phyloP scores from a whole-genome alignment of 1,139 yeast genomes.

The Williopsis jadinii region DNA sequence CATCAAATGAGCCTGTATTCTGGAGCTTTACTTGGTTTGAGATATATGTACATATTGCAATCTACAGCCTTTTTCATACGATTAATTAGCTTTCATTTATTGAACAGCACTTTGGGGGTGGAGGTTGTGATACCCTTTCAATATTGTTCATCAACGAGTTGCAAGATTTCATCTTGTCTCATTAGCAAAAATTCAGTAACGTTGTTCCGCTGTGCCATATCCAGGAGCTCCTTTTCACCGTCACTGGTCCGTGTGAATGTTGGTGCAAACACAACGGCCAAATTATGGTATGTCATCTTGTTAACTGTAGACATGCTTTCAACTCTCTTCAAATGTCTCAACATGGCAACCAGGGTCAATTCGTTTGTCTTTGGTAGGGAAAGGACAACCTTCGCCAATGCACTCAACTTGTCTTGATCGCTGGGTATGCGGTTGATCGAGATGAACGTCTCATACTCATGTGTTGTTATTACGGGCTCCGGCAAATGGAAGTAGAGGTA shows the following conservation, averaged over 20 bases:
- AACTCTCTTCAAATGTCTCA: constrained; percentile 59
- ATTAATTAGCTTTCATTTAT: neutral
- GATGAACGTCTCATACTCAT: constrained; percentile 61
- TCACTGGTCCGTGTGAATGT: constrained; percentile 76
- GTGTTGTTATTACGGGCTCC: constrained; percentile 74
- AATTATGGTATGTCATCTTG: constrained; percentile 74
- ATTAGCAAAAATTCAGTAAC: constrained; percentile 71
- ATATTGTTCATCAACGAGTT: constrained; percentile 1
- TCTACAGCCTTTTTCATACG: neutral
- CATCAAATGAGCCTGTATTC: constrained; percentile 26
- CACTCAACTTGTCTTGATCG: constrained; percentile 28
- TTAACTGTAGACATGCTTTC: constrained; percentile 42
- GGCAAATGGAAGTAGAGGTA: constrained; percentile 73
- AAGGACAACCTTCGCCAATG: constrained; percentile 30
- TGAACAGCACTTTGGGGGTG: no score
- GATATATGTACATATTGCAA: neutral
- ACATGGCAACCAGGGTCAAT: constrained; percentile 45
- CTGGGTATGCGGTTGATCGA: constrained; percentile 33
- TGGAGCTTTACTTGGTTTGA: neutral
- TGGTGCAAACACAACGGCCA: constrained; percentile 95
- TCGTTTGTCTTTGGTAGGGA: constrained; percentile 64
- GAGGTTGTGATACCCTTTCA: neutral
- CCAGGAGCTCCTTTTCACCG: constrained; percentile 80
- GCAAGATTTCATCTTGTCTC: constrained; percentile 39
- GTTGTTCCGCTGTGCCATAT: constrained; percentile 78